These are phyloP conservation scores for Poronia punctata DNA, from an alignment of 495 filamentous ascomycete species.

Conservation along the genomic window DNA sequence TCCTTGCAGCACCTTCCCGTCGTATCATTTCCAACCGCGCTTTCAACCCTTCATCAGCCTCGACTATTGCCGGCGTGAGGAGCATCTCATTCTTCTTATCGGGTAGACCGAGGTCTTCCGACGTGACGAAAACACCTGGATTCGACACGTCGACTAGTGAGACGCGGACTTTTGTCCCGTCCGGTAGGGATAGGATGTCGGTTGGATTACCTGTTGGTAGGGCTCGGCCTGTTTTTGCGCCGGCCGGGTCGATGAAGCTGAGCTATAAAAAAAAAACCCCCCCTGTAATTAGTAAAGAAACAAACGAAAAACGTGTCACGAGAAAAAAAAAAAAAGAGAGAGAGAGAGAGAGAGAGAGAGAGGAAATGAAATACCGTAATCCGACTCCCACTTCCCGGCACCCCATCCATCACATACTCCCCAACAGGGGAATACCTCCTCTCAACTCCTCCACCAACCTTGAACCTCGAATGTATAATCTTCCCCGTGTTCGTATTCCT, in stretches of 20 bases:
- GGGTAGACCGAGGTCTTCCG: constrained; percentile 43
- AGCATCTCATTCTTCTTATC: constrained; percentile 21
- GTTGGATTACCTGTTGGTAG: constrained; percentile 55
- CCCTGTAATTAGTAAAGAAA: too few relatives aligned
- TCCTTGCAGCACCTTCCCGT: constrained; percentile 49
- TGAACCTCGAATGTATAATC: constrained; percentile 41
- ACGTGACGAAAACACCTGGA: constrained; percentile 58
- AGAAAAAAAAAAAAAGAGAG: too few relatives aligned
- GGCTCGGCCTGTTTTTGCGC: constrained; percentile 58
- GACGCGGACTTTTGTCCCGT: constrained; percentile 45
- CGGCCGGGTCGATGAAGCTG: constrained; percentile 59
- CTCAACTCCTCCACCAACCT: constrained; percentile 37
- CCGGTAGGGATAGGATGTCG: constrained; percentile 46
- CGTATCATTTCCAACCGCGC: constrained; percentile 54
- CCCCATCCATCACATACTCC: constrained; percentile 60
- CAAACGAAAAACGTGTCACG: too few relatives aligned
- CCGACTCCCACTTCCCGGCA: constrained; percentile 49
- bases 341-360: too few relatives aligned
- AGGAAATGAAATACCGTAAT: too few relatives aligned
- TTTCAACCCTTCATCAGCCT: constrained; percentile 40
- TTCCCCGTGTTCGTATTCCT: constrained; percentile 47
- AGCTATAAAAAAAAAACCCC: too few relatives aligned
- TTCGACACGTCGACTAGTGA: constrained; percentile 55
- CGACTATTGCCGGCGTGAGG: constrained; percentile 48
- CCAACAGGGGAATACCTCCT: constrained; percentile 34